These are phyloP conservation scores for Chlorophyllum brunneum DNA, from an alignment of 768 basidiomycete species.

Conservation along the genomic window DNA sequence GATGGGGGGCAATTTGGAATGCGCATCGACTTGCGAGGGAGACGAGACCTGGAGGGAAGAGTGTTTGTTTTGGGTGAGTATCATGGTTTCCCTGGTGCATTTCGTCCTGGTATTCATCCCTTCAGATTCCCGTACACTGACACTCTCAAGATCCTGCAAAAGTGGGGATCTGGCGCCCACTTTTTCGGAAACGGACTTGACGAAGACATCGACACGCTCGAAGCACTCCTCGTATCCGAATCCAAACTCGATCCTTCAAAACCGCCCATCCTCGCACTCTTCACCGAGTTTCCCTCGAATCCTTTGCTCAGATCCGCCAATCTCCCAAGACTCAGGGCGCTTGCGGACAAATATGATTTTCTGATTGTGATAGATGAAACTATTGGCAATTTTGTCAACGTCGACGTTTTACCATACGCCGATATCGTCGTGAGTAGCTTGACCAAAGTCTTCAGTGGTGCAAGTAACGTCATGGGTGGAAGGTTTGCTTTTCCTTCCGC, in stretches of 20 bases:
- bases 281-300: constrained; percentile 95
- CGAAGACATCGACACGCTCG: constrained; percentile 69
- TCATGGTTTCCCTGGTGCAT: not conserved
- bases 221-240: constrained; percentile 52
- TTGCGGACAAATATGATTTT: constrained; percentile 90
- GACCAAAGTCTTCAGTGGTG: constrained; percentile 93
- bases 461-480: constrained; percentile 96
- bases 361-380: constrained; percentile 91
- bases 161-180: constrained; percentile 94
- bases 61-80: constrained; percentile 89
- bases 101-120: not conserved
- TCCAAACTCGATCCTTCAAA: constrained; percentile 31
- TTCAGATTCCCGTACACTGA: constrained; percentile 91
- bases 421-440: constrained; percentile 92
- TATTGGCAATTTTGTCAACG: constrained; percentile 91
- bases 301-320: constrained; percentile 87
- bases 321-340: constrained; percentile 62
- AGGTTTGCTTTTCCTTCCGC: constrained; percentile 49
- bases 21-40: constrained; percentile 70
- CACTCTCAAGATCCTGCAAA: constrained; percentile 88
- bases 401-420: constrained; percentile 80
- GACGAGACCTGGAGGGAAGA: constrained; percentile 62
- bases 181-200: constrained; percentile 84
- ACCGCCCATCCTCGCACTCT: constrained; percentile 73
- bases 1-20: constrained; percentile 94